Evolutionary conservation across 108 stramenopile genomes (phyloP), one percentile per base, ranked within the genome.

Genomic region (Cyclostephanos tholiformis): DNA sequence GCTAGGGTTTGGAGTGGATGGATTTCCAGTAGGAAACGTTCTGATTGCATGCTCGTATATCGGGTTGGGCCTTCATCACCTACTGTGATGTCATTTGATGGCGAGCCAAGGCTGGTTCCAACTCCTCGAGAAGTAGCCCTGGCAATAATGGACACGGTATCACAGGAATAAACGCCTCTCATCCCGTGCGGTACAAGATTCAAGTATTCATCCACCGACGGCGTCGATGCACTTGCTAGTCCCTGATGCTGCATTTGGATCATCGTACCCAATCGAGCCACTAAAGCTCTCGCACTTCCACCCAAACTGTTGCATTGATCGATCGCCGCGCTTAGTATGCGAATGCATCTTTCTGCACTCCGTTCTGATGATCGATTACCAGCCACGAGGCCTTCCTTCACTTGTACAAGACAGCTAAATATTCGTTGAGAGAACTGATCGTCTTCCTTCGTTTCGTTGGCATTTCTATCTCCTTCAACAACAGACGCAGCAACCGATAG

Each of bases 1-100:
- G 51, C 60, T 61, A 94, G 58, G 12, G 95, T 92, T 74, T 96
- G 90, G 14, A 96, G 87, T 16, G 91, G 91, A 70, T 96, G 95
- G 10, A 94, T 67, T 58, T 96, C 85, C 49, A 96, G 65, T 64
- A 84, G 27, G 60, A 94, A 94, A 0, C 89, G 83, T 22, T 79
- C 72, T 44, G 75, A 75, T 55, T 69, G 64, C 26, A 69, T 44
- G 4, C 32, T 46, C n/a, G 26, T 63, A 46, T 53, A 53, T 62
- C 23, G 75, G 43, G 38, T 56, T 70, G 12, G 68, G 39, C 22
- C 17, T 20, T 29, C 61, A n/a, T 20, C 76, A 5, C 48, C 58
- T 38, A 35, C 25, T 61, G 48, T 26, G 10, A 23, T 52, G 38
- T 53, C 19, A 2, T 43, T 43, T 52, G 72, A 22, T 51, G 64